Evolutionary conservation across 2,329 filamentous ascomycete genomes (phyloP), one percentile per base, ranked within the genome.

Genomic region (Paecilomyces sp.): DNA sequence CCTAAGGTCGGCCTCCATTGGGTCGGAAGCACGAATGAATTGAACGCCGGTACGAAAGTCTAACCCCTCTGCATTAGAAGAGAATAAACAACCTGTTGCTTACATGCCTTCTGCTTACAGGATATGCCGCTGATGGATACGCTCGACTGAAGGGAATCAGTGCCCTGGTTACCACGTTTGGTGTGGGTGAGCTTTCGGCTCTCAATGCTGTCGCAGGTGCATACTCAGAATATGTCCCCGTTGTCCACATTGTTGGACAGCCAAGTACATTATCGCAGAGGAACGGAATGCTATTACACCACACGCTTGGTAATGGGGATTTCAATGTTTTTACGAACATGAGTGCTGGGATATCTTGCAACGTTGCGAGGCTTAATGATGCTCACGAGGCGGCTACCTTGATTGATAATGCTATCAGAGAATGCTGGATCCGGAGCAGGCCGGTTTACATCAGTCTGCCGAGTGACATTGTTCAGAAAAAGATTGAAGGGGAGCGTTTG

Each of bases 121-220:
- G 85, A 28, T 91, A 91, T 68, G 88, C 88, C 31, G 87, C 88
- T 22, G 88, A 91, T 73, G 88, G 88, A 28, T 91, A 91, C 68
- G 87, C 87, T 59, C 82, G 88, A 62, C 81, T 89, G 63, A 88
- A 87, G 64, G 85, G 87, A 53, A 84, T 90, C 52, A 82, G 81
- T 1, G 87, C 88, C 30, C 75, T 91, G 53, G 61, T 91, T 65
- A 91, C 88, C 51, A 90, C 88, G 0, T 90, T 90, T 63, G 89
- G 89, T 57, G 88, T 91, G 3, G 89, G 80, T 8, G 81, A 83
- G 66, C 70, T 82, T n/a, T 90, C 88, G 2, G 87, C 88, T 55
- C 79, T 91, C 68, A 90, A 91, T 67, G 89, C 86, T 50, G 74
- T 91, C 58, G 88, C 88, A 2, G 89, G 89, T n/a, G 84, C 88